Evolutionary conservation across 768 basidiomycete genomes (phyloP), one percentile per base, ranked within the genome.

Genomic region (Lactarius evosmus): DNA sequence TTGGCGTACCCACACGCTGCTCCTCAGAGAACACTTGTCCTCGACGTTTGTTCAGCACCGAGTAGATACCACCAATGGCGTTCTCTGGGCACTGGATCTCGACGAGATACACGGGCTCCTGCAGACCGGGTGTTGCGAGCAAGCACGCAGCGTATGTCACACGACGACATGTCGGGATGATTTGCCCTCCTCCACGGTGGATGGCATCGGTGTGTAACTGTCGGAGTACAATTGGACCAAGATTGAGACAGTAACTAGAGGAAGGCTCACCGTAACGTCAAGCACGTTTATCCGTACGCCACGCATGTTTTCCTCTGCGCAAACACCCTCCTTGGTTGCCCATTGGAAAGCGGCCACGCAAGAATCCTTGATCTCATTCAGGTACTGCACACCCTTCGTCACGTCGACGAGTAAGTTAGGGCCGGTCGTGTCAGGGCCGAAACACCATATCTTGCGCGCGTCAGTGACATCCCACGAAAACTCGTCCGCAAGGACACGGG

Each of bases 281-380:
- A 96, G 81, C 64, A 98, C 82, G 81, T 99, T 98, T 81, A 94
- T 81, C 67, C 97, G 93, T 72, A 96, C 84, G 80, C 95, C 95
- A 80, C 97, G 94, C 95, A 99, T 96, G 77, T 90, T 93, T 84
- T 99, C 97, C 74, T 98, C 97, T 60, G 88, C 88, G 72, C 89
- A 86, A 70, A 92, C 95, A 83, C 94, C 94, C 78, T 98, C 96
- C 83, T 97, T 98, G 62, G 93, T 92, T 51, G 97, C 97, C 97
- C 95, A 98, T 79, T 98, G 97, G 88, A 98, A 93, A 53, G 94
- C 95, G 70, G 97, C 96, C 75, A 99, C 85, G 76, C 95, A 97
- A 69, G 97, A 98, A 77, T 99, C 97, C 83, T 99, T 98, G 83
- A 99, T 99, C 85, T 99, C 97, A 75, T 94, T 96, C 67, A 99